Base-by-base conservation (phyloP, 2,329 filamentous ascomycete species). In the Fusarium mangiferae region DNA sequence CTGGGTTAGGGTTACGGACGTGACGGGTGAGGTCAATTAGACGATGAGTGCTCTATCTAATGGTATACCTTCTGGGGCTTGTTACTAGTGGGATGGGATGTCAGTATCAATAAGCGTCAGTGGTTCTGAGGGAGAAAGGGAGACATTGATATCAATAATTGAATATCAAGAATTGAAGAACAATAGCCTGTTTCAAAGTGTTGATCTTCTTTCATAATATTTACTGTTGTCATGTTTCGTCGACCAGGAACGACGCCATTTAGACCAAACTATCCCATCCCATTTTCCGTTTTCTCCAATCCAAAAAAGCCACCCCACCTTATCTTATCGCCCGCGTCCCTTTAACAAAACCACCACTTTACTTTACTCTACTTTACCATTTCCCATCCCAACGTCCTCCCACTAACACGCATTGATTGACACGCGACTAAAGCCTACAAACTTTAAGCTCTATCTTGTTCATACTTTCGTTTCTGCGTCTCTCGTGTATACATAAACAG, bases 311-410 rank as follows among this genome's bases (percentile, higher is more conserved):
- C 49, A 62, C 35, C 46, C 52, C 67, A n/a, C 58, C 72, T 75
- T 74, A 74, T 74, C 72, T 74, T 74, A 75, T 74, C 72, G 63
- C 24, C 56, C 64, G 54, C 59, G 70, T 73, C 44, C 51, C 61
- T 65, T 42, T 42, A 18, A 72, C 72, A 75, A 74, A 74, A 72
- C 72, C 62, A 74, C 59, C 62, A 52, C 62, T 60, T 66, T 54
- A 62, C 57, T 59, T 54, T 22, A 28, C 24, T 41, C 26, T 28
- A 41, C 35, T n/a, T n/a, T 41, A 55, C 35, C 51, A 28, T 41
- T 70, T 68, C 57, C 48, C 51, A 68, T 71, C 57, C 20, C 48
- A 62, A 59, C 48, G 24, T 44, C 66, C 41, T 72, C 60, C 70
- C 66, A 71, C 61, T 67, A 62, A 64, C 71, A 73, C 70, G 58